Evolutionary conservation across 1,284 basidiomycete species (phyloP), one percentile per base, ranked within the genome.

Genomic region (Malassezia psittaci): DNA sequence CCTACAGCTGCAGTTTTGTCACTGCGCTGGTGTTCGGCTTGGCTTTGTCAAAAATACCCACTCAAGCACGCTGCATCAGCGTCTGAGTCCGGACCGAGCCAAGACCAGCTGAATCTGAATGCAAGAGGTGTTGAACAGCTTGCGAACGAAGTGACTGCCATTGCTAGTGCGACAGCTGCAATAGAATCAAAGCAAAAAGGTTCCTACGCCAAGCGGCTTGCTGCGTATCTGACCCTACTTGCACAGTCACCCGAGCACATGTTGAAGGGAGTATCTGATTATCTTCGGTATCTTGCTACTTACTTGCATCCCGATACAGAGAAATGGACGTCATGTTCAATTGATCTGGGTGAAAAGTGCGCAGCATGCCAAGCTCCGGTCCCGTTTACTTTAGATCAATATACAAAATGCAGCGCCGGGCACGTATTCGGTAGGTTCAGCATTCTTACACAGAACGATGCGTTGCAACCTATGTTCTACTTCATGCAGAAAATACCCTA

Each of bases 371-470:
- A 24, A 12, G 45, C 19, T 18, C 21, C 33, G 7, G 41, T 57
- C 9, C 13, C 50, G 5, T 52, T 48, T 16, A 15, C 21, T 6
- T 42, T 52, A 10, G 55, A 39, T 18, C 45, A 35, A 10, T 43
- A 47, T 13, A 48, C 55, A 21, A 33, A 41, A 37, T 57, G 55
- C 32, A 16, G 41, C n/a, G 39, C 55, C 2, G 48, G 50, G 5
- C 55, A 57, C 24, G 38, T 52, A 9, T 52, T 52, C 18, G 38
- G 47, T 47, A 35, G 16, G 45, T 35, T 16, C 4, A 2, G 6
- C 32, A 8, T 16, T 7, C 45, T 34, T 11, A 34, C 32, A 4
- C 45, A 47, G 53, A 57, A 35, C 55, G 55, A 15, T 57, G 55
- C 19, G 51, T 52, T 2, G 55, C 46, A 34, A 52, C 55, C 12